Evolutionary conservation across 345 rosid species (phyloP), one percentile per base, ranked within the genome.

Genomic region (Rhizophora apiculata): DNA sequence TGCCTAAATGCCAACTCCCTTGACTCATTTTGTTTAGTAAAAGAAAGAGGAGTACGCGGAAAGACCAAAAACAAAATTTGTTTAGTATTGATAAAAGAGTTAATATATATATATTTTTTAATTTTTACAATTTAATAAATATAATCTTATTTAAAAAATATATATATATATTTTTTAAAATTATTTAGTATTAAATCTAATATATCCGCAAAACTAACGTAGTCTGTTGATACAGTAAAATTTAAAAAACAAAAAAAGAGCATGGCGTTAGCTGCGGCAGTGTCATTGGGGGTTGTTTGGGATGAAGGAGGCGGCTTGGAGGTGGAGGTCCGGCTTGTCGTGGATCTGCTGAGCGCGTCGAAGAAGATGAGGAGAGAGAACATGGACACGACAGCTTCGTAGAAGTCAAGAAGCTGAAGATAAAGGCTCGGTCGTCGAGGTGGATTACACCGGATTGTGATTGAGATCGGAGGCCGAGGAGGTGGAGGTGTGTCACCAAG

Each of bases 161-260:
- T n/a, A n/a, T n/a, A n/a, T n/a, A n/a, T 29, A 29, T 29, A 29
- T 29, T 29, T 29, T 29, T 29, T 29, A 29, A 29, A 29, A 29
- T 29, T 3, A 29, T 29, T 29, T 29, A 29, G 3, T 29, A 29
- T 3, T 3, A 29, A 29, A 29, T 29, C 3, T 29, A 29, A 29
- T 29, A n/a, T n/a, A n/a, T n/a, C n/a, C n/a, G n/a, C n/a, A n/a
- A n/a, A n/a, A n/a, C n/a, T n/a, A n/a, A n/a, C n/a, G n/a, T n/a
- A n/a, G n/a, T n/a, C n/a, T n/a, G n/a, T n/a, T n/a, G n/a, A n/a
- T n/a, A n/a, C n/a, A n/a, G n/a, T n/a, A n/a, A n/a, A n/a, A n/a
- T n/a, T n/a, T n/a, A n/a, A n/a, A n/a, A n/a, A n/a, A n/a, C 87
- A 80, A 88, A 92, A 88, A 89, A 92, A 92, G 65, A 92, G 89